Percentiles rank a stretch among this genome's conserved stretches.
Conservation (phyloP, 768 basidiomycete species). For the Lentinus brumalis region DNA sequence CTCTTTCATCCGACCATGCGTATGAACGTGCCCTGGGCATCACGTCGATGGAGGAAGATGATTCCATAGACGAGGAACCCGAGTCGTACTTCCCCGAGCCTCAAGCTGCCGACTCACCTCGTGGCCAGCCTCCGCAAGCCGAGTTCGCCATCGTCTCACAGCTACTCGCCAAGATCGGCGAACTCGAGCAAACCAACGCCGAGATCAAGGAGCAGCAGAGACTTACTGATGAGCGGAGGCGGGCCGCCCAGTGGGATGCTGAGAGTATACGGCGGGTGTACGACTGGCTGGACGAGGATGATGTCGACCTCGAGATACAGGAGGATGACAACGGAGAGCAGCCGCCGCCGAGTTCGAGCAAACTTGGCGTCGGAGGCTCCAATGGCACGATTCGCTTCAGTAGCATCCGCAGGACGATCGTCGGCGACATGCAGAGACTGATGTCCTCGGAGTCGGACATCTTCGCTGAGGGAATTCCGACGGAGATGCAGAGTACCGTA, state of each 20-base stretch:
- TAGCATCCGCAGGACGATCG: conserved; percentile 48
- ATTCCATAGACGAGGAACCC: conserved; percentile 1
- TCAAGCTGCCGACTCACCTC: conserved; percentile 1
- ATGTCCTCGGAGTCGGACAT: conserved; percentile 20
- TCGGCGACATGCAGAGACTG: conserved; percentile 33
- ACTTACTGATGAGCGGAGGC: conserved; percentile 60
- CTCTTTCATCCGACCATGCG: not conserved
- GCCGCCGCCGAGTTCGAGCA: not conserved
- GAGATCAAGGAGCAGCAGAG: conserved; percentile 67
- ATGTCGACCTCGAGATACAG: conserved; percentile 50
- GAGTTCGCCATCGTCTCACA: conserved; percentile 63
- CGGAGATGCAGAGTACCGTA: conserved; percentile 32
- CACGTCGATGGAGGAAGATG: conserved; percentile 10
- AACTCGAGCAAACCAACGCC: conserved; percentile 73
- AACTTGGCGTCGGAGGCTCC: conserved; percentile 12
- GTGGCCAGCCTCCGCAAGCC: conserved; percentile 28
- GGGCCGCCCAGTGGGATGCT: conserved; percentile 72
- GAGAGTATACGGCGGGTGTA: conserved; percentile 71
- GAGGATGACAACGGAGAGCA: conserved; percentile 32
- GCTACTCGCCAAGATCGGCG: conserved; percentile 71
- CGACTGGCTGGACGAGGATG: conserved; percentile 62
- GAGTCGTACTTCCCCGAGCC: conserved; percentile 22
- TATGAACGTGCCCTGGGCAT: not conserved
- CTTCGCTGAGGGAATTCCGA: conserved; percentile 26
- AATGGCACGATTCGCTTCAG: conserved; percentile 49